Evolutionary conservation across 2,329 filamentous ascomycete species (phyloP), one percentile per base, ranked within the genome.

Genomic region (Ascochyta pisi): DNA sequence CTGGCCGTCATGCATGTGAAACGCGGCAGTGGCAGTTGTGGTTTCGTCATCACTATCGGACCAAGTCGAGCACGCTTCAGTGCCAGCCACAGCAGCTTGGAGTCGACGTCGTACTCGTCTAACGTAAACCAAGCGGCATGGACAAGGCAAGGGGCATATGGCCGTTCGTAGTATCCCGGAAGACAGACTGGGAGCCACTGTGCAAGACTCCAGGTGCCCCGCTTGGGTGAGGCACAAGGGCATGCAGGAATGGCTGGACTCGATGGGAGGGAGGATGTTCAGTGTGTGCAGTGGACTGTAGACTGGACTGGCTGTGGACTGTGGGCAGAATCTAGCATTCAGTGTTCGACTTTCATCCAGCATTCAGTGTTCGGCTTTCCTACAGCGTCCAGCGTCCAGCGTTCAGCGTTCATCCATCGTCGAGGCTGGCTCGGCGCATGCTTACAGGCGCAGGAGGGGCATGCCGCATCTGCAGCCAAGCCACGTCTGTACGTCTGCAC

Each of bases 1-100:
- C 55, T 51, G 50, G 37, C 48, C 16, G 23, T 35, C 34, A 61
- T 52, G 57, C 66, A 70, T 66, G 70, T 72, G 71, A 73, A 69
- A 71, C 68, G 57, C 58, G 47, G 61, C 61, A 56, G 67, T 65
- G 63, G 62, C 57, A 62, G 61, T 29, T 49, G 58, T 53, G 47
- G 48, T 53, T 55, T 52, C 48, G 58, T 61, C 49, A 49, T 52
- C 58, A 53, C 39, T 43, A 53, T 47, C 51, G 51, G 55, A 40
- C 50, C 48, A 57, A 42, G 50, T 54, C 50, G 50, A 56, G 60
- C 57, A 58, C 58, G 61, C 65, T 46, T 54, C 49, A n/a, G 12
- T 38, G 23, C 38, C 50, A 24, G 54, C 50, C 46, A 47, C 55
- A 50, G 35, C 46, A 27, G 27, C 29, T 15, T 34, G 39, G 10